These are phyloP conservation scores for Aspergillus cavernicola DNA, from an alignment of 495 filamentous ascomycete species.

Conservation along the genomic window DNA sequence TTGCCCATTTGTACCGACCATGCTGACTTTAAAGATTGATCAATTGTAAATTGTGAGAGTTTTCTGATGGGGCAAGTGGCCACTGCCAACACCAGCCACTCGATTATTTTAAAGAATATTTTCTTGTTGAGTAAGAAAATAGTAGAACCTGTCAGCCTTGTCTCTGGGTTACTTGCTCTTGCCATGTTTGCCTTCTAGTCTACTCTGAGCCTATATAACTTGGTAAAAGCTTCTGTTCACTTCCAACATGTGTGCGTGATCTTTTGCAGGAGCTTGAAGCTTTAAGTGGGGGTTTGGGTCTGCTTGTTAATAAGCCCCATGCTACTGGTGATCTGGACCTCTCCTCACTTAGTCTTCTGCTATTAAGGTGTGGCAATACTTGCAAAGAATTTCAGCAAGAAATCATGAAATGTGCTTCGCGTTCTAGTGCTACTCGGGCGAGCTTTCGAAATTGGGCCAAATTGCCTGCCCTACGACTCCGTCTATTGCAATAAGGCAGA, in stretches of 20 bases:
- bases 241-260: constrained; percentile 36
- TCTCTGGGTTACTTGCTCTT: constrained; percentile 27
- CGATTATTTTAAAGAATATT: too few species aligned
- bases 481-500: too few species aligned
- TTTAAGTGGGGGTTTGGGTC: constrained; percentile 31
- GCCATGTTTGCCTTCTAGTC: constrained; percentile 40
- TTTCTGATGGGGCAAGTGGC: too few species aligned
- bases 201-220: constrained; percentile 35
- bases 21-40: too few species aligned
- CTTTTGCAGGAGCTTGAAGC: constrained; percentile 39
- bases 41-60: too few species aligned
- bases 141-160: constrained; percentile 29
- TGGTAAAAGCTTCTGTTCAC: constrained; percentile 34
- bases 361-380: constrained; percentile 25
- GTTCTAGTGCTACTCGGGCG: constrained; percentile 15
- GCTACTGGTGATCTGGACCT: constrained; percentile 15
- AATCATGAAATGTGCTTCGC: constrained; percentile 18
- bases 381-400: constrained; percentile 27
- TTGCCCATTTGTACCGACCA: too few species aligned
- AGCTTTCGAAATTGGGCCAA: constrained; percentile 31
- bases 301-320: constrained; percentile 29
- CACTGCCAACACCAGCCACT: too few species aligned
- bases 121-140: too few species aligned
- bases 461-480: too few species aligned
- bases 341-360: constrained; percentile 17